These are phyloP conservation scores for Blastomyces silverae DNA, from an alignment of 2,329 filamentous ascomycete genomes.

Conservation along the genomic window DNA sequence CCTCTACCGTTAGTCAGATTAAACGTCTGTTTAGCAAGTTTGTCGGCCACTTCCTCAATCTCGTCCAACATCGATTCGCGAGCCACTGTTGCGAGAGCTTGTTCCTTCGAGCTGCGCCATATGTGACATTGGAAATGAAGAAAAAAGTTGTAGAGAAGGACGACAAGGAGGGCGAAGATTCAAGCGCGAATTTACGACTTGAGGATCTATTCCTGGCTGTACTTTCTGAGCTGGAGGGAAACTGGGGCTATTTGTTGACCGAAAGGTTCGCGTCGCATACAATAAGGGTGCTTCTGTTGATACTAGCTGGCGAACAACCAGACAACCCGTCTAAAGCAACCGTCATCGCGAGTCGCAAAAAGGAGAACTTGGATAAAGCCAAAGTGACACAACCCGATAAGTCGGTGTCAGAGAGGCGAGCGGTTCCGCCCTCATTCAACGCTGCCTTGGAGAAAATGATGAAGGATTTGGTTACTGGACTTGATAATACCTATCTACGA, in stretches of 20 bases:
- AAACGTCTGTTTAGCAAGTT: constrained; percentile 83
- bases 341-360: constrained; percentile 84
- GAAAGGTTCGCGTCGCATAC: constrained; percentile 88
- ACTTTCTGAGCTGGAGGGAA: constrained; percentile 79
- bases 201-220: constrained; percentile 78
- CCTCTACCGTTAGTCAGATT: constrained; percentile 72
- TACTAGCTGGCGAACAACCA: constrained; percentile 76
- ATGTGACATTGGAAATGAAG: constrained; percentile 65
- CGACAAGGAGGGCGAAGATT: constrained; percentile 43
- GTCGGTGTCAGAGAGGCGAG: constrained; percentile 41
- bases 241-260: constrained; percentile 75
- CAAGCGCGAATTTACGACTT: constrained; percentile 54
- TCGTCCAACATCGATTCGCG: constrained; percentile 92
- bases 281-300: constrained; percentile 73
- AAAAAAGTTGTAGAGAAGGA: constrained; percentile 35
- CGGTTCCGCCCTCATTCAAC: constrained; percentile 72
- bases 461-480: constrained; percentile 61
- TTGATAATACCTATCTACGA: constrained; percentile 74
- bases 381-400: constrained; percentile 47
- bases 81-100: constrained; percentile 95
- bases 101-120: constrained; percentile 73
- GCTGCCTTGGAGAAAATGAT: constrained; percentile 76
- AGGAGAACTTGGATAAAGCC: constrained; percentile 67
- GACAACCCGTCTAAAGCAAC: constrained; percentile 62
- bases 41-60: constrained; percentile 73